Conservation (phyloP, 176 grass and related monocot genomes). For the Secale cereale region DNA sequence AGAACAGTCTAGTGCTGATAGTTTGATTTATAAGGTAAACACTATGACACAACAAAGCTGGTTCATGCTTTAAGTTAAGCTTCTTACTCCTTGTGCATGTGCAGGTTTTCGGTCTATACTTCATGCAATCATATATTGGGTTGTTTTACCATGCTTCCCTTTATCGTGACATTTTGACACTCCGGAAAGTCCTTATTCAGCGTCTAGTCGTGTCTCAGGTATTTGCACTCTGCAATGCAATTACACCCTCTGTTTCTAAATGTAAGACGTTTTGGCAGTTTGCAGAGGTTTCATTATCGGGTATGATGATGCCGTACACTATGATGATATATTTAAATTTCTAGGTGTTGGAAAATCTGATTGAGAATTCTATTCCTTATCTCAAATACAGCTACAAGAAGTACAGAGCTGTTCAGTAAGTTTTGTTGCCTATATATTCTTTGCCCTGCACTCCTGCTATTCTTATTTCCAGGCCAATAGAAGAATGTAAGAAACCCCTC, state of each 20-base stretch:
- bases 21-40: slow-evolving; percentile 98
- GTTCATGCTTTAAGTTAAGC: background rate
- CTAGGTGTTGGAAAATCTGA: slow-evolving; percentile 93
- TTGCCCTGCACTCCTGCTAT: slow-evolving; percentile 24
- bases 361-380: slow-evolving; percentile 95
- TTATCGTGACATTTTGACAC: slow-evolving; percentile 70
- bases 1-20: slow-evolving; percentile 89
- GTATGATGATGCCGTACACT: background rate
- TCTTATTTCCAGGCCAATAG: background rate
- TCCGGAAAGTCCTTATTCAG: slow-evolving; percentile 86
- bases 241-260: background rate
- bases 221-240: slow-evolving; percentile 15
- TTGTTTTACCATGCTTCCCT: slow-evolving; percentile 88
- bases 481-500: slow-evolving; percentile 10
- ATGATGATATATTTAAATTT: slow-evolving; percentile 27
- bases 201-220: slow-evolving; percentile 93
- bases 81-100: slow-evolving; percentile 22
- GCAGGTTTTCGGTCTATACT: slow-evolving; percentile 98
- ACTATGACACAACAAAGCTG: slow-evolving; percentile 22
- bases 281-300: background rate
- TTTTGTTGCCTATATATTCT: slow-evolving; percentile 5
- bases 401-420: slow-evolving; percentile 95
- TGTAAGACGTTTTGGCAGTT: too few species aligned
- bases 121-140: slow-evolving; percentile 99
- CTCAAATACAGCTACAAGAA: slow-evolving; percentile 97